Conservation (phyloP, 306 rosid species). For the Citrullus amarus region DNA sequence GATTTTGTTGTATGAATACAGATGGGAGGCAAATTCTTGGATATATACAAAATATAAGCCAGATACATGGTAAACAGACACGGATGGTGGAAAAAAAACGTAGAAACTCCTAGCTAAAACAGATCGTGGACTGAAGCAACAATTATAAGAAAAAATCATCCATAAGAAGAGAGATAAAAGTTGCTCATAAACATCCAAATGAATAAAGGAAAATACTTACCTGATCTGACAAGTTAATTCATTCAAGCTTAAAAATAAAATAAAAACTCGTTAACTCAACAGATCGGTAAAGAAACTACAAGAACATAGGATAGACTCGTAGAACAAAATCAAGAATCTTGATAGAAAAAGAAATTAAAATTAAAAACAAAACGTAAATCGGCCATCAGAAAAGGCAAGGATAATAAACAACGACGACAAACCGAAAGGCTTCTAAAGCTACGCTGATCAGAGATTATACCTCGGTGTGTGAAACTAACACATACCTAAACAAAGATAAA, state of each 20-base stretch:
- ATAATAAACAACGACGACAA: constrained; percentile 6
- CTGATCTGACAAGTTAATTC: constrained; percentile 3
- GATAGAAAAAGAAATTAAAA: no score
- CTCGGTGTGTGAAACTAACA: neutral
- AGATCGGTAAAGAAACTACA: neutral
- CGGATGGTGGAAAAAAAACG: no score
- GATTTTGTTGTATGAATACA: neutral
- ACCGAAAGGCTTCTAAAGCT: neutral
- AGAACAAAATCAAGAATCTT: neutral
- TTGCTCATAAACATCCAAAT: neutral
- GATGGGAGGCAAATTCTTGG: neutral
- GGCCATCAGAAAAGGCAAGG: neutral
- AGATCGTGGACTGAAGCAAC: neutral
- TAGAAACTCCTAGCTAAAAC: neutral
- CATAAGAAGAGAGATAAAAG: neutral
- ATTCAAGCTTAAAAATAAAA: neutral
- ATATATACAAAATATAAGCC: neutral
- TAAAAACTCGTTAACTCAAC: neutral
- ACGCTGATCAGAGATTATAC: neutral
- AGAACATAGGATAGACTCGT: neutral
- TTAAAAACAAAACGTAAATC: neutral
- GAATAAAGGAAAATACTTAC: neutral
- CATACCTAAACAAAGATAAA: constrained; percentile 15
- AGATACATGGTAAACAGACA: neutral
- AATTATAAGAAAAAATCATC: neutral